phyloP scores from a whole-genome alignment of 768 basidiomycete genomes.

The Boletus insuetus region DNA sequence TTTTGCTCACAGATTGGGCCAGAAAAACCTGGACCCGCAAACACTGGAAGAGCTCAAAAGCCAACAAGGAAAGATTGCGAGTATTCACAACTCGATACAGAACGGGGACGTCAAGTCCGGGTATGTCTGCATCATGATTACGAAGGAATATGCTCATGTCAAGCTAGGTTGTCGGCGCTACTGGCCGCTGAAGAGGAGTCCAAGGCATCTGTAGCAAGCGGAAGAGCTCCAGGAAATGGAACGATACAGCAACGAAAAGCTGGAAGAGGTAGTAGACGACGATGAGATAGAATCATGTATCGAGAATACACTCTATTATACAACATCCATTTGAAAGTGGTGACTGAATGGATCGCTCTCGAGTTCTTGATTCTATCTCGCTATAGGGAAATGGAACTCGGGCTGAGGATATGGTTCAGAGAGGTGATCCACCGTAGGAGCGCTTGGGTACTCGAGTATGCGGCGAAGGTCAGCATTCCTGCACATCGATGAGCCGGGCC shows the following conservation, averaged over 20 bases:
- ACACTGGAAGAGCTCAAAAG: constrained; percentile 60
- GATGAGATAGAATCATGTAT: constrained; percentile 13
- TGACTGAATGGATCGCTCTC: neutral
- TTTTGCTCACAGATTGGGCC: constrained; percentile 6
- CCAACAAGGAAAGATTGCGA: constrained; percentile 56
- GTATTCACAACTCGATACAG: constrained; percentile 53
- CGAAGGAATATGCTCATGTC: constrained; percentile 1
- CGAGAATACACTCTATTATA: constrained; percentile 6
- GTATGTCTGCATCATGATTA: constrained; percentile 34
- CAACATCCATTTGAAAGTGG: neutral
- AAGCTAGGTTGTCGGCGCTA: constrained; percentile 42
- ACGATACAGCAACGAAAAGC: constrained; percentile 33
- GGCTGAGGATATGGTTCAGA: constrained; percentile 9
- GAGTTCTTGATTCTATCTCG: neutral
- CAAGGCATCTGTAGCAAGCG: constrained; percentile 23
- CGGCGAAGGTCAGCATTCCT: constrained; percentile 57
- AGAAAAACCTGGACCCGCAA: constrained; percentile 80
- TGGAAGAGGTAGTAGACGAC: constrained; percentile 36
- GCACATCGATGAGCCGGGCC: constrained; percentile 10
- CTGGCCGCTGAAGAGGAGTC: constrained; percentile 41
- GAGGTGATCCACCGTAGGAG: neutral
- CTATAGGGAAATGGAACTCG: constrained; percentile 7
- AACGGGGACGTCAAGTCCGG: constrained; percentile 59
- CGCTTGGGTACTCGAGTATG: constrained; percentile 52
- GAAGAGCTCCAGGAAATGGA: constrained; percentile 19